A percentile compares a stretch with the other conserved stretches of the same genome.
phyloP scores from a whole-genome alignment of 345 rosid species.

The Laguncularia racemosa region DNA sequence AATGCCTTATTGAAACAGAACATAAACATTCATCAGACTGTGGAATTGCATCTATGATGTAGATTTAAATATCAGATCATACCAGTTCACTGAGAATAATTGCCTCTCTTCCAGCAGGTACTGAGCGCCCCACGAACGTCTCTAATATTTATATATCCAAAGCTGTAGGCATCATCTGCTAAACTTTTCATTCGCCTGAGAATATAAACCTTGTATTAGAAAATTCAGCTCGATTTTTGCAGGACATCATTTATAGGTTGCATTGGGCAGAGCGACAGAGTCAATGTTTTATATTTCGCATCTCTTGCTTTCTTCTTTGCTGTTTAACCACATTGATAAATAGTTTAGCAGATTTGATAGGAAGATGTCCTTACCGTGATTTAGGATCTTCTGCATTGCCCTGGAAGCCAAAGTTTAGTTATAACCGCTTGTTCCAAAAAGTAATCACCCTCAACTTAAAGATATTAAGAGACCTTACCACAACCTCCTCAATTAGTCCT shows the following conservation, averaged over 20 bases:
- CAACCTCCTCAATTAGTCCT: conserved; percentile 32
- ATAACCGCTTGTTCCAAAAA: conserved; percentile 4
- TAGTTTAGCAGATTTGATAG: not conserved
- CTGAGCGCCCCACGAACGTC: conserved; percentile 25
- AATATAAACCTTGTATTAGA: too few species aligned
- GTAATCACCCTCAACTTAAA: not conserved
- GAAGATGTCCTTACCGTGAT: conserved; percentile 23
- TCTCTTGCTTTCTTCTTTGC: not conserved
- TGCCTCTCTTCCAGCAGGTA: conserved; percentile 18
- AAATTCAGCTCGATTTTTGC: too few species aligned
- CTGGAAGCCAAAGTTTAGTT: conserved; percentile 15
- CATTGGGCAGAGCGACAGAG: not conserved
- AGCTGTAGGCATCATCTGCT: conserved; percentile 45
- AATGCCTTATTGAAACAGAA: too few species aligned
- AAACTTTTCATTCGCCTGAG: conserved; percentile 31
- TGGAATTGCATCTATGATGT: too few species aligned
- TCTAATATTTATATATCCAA: conserved; percentile 37
- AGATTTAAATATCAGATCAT: too few species aligned
- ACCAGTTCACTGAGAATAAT: conserved; percentile 28
- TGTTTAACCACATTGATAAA: conserved; percentile 2
- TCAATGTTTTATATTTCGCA: not conserved
- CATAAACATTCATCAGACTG: too few species aligned
- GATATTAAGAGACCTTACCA: conserved; percentile 20
- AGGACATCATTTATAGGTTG: too few species aligned
- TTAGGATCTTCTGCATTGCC: conserved; percentile 23